Evolutionary conservation across 1,284 basidiomycete species (phyloP).

Genomic region (Hortiboletus rubellus): DNA sequence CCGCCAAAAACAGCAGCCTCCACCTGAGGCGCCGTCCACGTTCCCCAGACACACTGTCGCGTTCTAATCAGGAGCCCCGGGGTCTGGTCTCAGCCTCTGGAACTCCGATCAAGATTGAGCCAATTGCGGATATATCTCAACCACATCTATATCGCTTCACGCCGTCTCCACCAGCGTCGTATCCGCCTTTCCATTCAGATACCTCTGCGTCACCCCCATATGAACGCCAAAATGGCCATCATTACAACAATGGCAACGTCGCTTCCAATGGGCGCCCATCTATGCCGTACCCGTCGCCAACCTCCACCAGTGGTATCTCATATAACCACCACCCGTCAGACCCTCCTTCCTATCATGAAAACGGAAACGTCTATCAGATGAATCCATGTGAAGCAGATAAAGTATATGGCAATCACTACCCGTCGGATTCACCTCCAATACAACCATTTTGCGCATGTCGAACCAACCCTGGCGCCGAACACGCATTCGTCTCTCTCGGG

Average conservation of each 20-base stretch:
- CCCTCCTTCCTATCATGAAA: conserved; percentile 47
- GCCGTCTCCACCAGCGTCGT: conserved; percentile 51
- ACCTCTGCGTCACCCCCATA: conserved; percentile 36
- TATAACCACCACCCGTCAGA: conserved; percentile 38
- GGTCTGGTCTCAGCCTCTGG: conserved; percentile 44
- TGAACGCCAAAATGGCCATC: conserved; percentile 37
- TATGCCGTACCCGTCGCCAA: conserved; percentile 37
- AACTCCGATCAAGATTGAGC: conserved; percentile 61
- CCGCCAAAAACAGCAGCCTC: conserved; percentile 58
- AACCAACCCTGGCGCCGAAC: conserved; percentile 56
- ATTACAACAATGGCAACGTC: conserved; percentile 35
- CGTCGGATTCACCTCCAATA: conserved; percentile 39
- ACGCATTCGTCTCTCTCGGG: conserved; percentile 58
- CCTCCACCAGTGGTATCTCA: conserved; percentile 37
- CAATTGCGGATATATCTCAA: conserved; percentile 44
- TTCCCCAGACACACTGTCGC: conserved; percentile 41
- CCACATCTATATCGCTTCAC: conserved; percentile 62
- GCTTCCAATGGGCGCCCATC: conserved; percentile 31
- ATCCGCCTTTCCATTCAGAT: conserved; percentile 38
- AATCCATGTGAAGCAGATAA: conserved; percentile 48
- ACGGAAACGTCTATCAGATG: conserved; percentile 44
- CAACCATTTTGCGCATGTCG: conserved; percentile 60
- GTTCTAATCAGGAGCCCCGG: conserved; percentile 35
- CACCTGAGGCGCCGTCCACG: conserved; percentile 41
- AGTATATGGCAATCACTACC: conserved; percentile 44